Evolutionary conservation across 768 basidiomycete genomes (phyloP).

Genomic region (Leccinum olivaceopallidum): DNA sequence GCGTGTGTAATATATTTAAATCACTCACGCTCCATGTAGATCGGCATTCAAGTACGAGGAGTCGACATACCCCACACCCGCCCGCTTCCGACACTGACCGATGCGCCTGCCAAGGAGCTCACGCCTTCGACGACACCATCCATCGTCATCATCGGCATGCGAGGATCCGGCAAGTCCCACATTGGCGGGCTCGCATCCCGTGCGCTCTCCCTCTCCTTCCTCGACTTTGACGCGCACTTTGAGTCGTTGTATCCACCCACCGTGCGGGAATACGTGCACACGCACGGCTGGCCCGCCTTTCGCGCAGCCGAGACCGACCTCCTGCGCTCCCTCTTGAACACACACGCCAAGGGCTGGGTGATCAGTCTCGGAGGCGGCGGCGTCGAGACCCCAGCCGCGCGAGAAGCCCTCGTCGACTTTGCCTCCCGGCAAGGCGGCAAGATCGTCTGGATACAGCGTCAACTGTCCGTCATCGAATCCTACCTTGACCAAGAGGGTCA

Average conservation of each 20-base stretch:
- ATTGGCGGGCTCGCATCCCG: conserved; percentile 76
- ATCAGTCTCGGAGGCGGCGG: conserved; percentile 94
- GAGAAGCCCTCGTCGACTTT: conserved; percentile 71
- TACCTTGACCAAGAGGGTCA: conserved; percentile 77
- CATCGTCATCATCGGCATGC: conserved; percentile 91
- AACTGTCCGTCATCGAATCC: conserved; percentile 75
- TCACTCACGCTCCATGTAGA: neutral
- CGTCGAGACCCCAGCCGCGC: conserved; percentile 79
- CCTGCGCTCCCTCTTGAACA: conserved; percentile 64
- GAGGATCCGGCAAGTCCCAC: conserved; percentile 93
- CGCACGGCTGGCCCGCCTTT: conserved; percentile 89
- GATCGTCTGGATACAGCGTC: conserved; percentile 84
- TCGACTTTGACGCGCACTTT: conserved; percentile 88
- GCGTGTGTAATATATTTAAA: neutral
- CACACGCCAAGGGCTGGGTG: conserved; percentile 59
- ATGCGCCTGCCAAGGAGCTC: conserved; percentile 34
- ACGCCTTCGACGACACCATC: conserved; percentile 46
- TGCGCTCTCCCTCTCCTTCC: conserved; percentile 66
- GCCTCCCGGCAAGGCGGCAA: conserved; percentile 53
- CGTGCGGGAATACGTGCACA: conserved; percentile 76
- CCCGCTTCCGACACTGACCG: conserved; percentile 38
- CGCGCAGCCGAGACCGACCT: conserved; percentile 73
- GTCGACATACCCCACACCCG: conserved; percentile 6
- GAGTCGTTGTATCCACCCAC: conserved; percentile 58
- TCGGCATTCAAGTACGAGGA: no score